Conservation (phyloP, 2,329 filamentous ascomycete genomes). For the Myriosclerotinia curreyana region DNA sequence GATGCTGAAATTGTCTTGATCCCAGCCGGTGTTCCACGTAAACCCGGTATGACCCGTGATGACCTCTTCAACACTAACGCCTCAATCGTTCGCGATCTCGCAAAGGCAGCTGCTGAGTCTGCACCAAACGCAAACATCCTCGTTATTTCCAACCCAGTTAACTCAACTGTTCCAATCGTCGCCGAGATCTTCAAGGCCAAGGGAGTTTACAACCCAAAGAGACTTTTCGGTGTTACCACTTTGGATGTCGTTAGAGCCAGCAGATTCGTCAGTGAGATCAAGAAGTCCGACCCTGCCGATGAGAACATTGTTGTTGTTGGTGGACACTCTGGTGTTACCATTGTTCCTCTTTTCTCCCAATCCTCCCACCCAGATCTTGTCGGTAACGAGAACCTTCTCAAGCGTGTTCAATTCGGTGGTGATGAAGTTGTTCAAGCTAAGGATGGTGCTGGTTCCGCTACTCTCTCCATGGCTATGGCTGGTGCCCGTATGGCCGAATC, state of each 20-base stretch:
- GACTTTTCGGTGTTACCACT: slow-evolving; percentile 97
- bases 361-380: slow-evolving; percentile 80
- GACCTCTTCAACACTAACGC: slow-evolving; percentile 99
- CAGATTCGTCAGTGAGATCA: slow-evolving; percentile 92
- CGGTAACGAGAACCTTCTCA: slow-evolving; percentile 73
- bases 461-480: slow-evolving; percentile 98
- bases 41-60: slow-evolving; percentile 98
- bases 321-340: slow-evolving; percentile 97
- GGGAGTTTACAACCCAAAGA: slow-evolving; percentile 90
- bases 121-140: slow-evolving; percentile 92
- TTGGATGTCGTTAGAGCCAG: slow-evolving; percentile 97
- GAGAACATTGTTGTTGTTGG: slow-evolving; percentile 96
- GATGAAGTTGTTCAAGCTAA: slow-evolving; percentile 99
- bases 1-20: slow-evolving; percentile 96
- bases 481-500: slow-evolving; percentile 82
- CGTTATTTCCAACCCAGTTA: slow-evolving; percentile 99
- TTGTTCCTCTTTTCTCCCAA: slow-evolving; percentile 96
- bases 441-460: slow-evolving; percentile 94
- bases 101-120: slow-evolving; percentile 82
- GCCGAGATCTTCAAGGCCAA: slow-evolving; percentile 94
- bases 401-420: slow-evolving; percentile 94
- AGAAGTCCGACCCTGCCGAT: slow-evolving; percentile 82
- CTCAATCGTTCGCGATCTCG: slow-evolving; percentile 91
- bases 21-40: slow-evolving; percentile 97
- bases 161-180: slow-evolving; percentile 96